Evolutionary conservation across 169 alveolate genomes (phyloP).

Genomic region (Perkinsus marinus): DNA sequence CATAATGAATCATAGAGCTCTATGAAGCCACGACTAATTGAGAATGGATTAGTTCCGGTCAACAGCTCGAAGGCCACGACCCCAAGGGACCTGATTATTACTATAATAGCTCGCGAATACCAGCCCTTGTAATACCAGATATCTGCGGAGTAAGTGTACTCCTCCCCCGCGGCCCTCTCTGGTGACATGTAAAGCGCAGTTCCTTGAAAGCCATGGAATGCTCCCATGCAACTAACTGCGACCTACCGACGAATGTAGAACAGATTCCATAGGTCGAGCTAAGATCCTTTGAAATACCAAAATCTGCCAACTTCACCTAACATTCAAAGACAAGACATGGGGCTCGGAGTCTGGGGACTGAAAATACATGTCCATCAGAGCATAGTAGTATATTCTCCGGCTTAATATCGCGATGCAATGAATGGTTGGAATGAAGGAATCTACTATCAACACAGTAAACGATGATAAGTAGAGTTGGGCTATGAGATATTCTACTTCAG

Average conservation of each 20-base stretch:
- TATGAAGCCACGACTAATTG: slow-evolving; percentile 3
- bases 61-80: slow-evolving; percentile 46
- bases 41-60: slow-evolving; percentile 45
- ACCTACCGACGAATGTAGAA: slow-evolving; percentile 35
- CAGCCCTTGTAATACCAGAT: slow-evolving; percentile 29
- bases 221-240: not conserved
- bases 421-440: slow-evolving; percentile 20
- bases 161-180: slow-evolving; percentile 47
- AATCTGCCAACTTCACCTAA: slow-evolving; percentile 70
- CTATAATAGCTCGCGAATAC: not conserved
- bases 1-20: not conserved
- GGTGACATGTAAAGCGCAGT: slow-evolving; percentile 40
- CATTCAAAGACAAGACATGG: no score
- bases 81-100: slow-evolving; percentile 23
- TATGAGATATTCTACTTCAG: no score
- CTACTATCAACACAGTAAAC: no score
- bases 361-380: slow-evolving; percentile 26
- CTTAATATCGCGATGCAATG: slow-evolving; percentile 71
- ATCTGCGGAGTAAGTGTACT: slow-evolving; percentile 42
- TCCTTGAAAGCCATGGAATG: not conserved
- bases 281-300: slow-evolving; percentile 65
- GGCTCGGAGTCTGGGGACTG: not conserved
- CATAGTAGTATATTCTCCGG: slow-evolving; percentile 63
- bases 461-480: no score
- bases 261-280: slow-evolving; percentile 31